A percentile compares a stretch with the other conserved stretches of the same genome.
These are phyloP conservation scores for Salix suchowensis DNA, from an alignment of 345 rosid genomes.

Conservation along the genomic window DNA sequence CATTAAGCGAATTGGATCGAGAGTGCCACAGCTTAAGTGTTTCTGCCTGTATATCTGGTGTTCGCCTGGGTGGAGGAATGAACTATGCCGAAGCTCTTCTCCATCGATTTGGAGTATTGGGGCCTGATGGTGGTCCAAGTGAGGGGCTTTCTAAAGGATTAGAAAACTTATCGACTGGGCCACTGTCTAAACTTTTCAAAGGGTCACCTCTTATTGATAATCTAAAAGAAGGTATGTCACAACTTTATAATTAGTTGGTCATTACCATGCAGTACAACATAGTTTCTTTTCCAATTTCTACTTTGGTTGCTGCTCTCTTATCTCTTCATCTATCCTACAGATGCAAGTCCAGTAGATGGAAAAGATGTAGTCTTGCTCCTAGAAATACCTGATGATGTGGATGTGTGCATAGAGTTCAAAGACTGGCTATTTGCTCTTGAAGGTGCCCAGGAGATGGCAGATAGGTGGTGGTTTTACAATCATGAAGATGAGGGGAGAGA, in stretches of 20 bases:
- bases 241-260: neutral
- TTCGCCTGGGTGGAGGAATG: constrained; percentile 97
- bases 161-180: constrained; percentile 72
- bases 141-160: constrained; percentile 76
- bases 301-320: constrained; percentile 13
- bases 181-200: constrained; percentile 78
- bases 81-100: constrained; percentile 78
- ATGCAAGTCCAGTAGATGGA: constrained; percentile 39
- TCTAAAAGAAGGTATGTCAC: constrained; percentile 37
- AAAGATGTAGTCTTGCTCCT: constrained; percentile 52
- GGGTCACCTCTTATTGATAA: constrained; percentile 52
- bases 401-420: constrained; percentile 65
- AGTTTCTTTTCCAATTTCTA: neutral
- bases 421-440: constrained; percentile 98
- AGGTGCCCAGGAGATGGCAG: constrained; percentile 69
- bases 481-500: constrained; percentile 53
- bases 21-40: constrained; percentile 83
- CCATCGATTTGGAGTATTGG: constrained; percentile 90
- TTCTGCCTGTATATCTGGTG: constrained; percentile 77
- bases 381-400: constrained; percentile 82
- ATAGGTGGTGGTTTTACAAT: constrained; percentile 47
- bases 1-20: constrained; percentile 71
- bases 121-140: constrained; percentile 93
- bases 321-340: constrained; percentile 29
- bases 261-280: neutral